phyloP scores from a whole-genome alignment of 2,329 filamentous ascomycete species.

The Cladophialophora bantiana region DNA sequence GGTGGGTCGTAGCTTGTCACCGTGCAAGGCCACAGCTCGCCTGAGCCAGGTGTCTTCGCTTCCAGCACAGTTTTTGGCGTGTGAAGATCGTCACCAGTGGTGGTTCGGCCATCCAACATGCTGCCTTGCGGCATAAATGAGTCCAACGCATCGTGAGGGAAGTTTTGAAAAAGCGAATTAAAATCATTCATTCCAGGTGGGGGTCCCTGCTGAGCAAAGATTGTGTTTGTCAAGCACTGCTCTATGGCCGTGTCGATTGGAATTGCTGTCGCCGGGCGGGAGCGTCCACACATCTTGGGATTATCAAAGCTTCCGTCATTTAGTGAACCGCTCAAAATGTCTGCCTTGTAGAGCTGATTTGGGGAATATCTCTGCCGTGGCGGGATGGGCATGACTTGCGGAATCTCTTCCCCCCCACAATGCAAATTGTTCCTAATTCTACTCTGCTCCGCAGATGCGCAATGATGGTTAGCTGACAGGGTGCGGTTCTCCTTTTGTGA shows the following conservation, averaged over 20 bases:
- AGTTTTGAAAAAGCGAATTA: background rate
- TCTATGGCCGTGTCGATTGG: background rate
- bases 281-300: background rate
- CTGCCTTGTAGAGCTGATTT: background rate
- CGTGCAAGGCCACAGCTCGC: conserved; percentile 1
- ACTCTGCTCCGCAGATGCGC: background rate
- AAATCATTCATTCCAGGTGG: background rate
- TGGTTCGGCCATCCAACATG: conserved; percentile 7
- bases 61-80: conserved; percentile 18
- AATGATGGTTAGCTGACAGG: background rate
- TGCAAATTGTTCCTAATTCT: background rate
- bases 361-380: background rate
- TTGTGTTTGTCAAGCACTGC: background rate
- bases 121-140: background rate
- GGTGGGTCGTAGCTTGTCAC: background rate
- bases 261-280: background rate
- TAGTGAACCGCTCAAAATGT: background rate
- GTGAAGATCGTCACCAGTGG: conserved; percentile 9
- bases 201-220: background rate
- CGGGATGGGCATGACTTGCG: background rate
- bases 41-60: conserved; percentile 7
- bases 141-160: background rate
- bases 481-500: background rate
- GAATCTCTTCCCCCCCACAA: background rate
- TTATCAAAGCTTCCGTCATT: background rate